phyloP scores from a whole-genome alignment of 2,329 filamentous ascomycete species.

The Sphaceloma murrayae region DNA sequence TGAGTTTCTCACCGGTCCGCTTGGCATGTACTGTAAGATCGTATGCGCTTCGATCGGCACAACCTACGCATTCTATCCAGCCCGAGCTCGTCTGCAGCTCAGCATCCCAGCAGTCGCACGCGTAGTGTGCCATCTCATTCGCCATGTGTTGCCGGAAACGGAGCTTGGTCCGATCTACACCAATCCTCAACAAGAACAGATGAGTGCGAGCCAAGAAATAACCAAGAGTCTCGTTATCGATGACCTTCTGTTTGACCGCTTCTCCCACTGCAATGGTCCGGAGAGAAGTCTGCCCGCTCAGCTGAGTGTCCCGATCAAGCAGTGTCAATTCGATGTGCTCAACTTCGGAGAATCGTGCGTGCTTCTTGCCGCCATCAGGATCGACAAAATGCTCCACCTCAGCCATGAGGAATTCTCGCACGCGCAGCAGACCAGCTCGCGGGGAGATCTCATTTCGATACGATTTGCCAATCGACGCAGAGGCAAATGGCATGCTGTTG shows the following conservation, averaged over 20 bases:
- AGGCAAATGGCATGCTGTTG: constrained; percentile 90
- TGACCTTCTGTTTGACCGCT: constrained; percentile 69
- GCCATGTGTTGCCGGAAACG: constrained; percentile 97
- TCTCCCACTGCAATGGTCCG: constrained; percentile 69
- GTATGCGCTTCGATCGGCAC: constrained; percentile 90
- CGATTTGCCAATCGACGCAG: constrained; percentile 92
- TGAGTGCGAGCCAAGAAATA: constrained; percentile 95
- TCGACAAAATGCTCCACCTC: constrained; percentile 99
- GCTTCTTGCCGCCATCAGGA: constrained; percentile 87
- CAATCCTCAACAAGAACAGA: constrained; percentile 79
- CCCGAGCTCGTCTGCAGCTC: constrained; percentile 85
- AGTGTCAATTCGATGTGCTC: constrained; percentile 74
- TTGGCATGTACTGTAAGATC: constrained; percentile 87
- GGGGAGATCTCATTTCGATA: constrained; percentile 98
- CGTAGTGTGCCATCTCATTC: constrained; percentile 87
- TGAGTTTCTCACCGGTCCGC: constrained; percentile 76
- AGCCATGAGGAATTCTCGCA: constrained; percentile 96
- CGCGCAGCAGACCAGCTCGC: constrained; percentile 77
- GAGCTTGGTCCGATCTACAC: constrained; percentile 76
- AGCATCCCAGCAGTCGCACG: constrained; percentile 94
- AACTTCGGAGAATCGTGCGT: constrained; percentile 76
- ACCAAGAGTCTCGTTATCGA: constrained; percentile 95
- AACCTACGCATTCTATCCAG: constrained; percentile 98
- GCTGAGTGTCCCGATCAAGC: constrained; percentile 74
- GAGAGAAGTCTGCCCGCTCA: constrained; percentile 70